These are phyloP conservation scores for Stygiomarasmius scandens DNA, from an alignment of 1,284 basidiomycete genomes.

Conservation along the genomic window DNA sequence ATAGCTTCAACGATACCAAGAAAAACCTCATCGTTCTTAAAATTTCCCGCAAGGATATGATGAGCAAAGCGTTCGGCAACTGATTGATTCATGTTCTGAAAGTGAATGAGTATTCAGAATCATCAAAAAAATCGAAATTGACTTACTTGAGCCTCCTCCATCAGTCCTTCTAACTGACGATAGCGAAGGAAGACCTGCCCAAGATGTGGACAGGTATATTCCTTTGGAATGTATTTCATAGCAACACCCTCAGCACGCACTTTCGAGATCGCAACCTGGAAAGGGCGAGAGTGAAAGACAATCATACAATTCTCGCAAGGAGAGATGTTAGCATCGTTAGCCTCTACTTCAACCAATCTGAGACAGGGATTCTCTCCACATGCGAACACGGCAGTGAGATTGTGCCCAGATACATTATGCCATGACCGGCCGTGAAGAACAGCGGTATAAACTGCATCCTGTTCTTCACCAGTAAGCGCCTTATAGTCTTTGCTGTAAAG, in stretches of 20 bases:
- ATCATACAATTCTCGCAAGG: constrained; percentile 2
- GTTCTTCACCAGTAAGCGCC: neutral
- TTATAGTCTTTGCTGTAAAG: neutral
- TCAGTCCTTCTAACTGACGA: too few relatives aligned
- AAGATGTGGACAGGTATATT: too few relatives aligned
- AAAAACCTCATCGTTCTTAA: neutral
- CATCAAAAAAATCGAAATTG: too few relatives aligned
- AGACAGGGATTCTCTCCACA: constrained; percentile 1
- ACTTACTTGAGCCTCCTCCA: too few relatives aligned
- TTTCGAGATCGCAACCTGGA: too few relatives aligned
- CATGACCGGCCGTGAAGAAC: constrained; percentile 1
- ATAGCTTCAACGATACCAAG: neutral
- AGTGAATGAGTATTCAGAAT: neutral
- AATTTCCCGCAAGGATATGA: constrained; percentile 1
- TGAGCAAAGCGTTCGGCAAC: neutral
- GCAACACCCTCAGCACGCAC: too few relatives aligned
- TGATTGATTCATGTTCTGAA: neutral
- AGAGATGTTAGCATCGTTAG: too few relatives aligned
- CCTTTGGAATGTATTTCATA: too few relatives aligned
- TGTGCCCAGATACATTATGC: neutral
- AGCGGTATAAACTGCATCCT: neutral
- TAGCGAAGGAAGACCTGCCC: too few relatives aligned
- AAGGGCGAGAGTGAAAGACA: neutral
- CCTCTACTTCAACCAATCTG: neutral
- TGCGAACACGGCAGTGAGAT: neutral